Evolutionary conservation across 345 rosid genomes (phyloP), one percentile per base, ranked within the genome.

Genomic region (Diplotaxis tenuifolia): DNA sequence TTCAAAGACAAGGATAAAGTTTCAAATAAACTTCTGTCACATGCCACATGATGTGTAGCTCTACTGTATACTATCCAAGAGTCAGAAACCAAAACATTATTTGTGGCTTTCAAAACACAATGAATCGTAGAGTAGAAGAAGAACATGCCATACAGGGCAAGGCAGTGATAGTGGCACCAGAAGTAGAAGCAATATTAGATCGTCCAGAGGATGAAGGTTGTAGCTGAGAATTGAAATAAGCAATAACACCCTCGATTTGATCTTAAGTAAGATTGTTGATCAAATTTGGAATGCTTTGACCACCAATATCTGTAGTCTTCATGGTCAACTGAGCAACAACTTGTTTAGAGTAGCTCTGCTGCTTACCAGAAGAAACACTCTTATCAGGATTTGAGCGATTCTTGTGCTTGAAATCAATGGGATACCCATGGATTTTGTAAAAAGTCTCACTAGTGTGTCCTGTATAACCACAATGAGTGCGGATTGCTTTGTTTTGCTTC

Each of bases 301-400:
- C 15, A 40, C 15, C 15, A 11, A 14, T 40, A 11, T 11, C 6
- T 14, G 15, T n/a, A 14, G 7, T 0, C 5, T 1, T 0, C 15
- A 45, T 15, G 0, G 18, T 45, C 2, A 45, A 19, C 8, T 45
- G 50, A 45, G 50, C 50, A n/a, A 14, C 19, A 0, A 45, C 16
- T 0, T 18, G n/a, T n/a, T n/a, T n/a, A n/a, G n/a, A n/a, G n/a
- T n/a, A n/a, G n/a, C n/a, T n/a, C n/a, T n/a, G n/a, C n/a, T n/a
- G n/a, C n/a, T n/a, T n/a, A n/a, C n/a, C n/a, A n/a, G n/a, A n/a
- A n/a, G n/a, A n/a, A n/a, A n/a, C n/a, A n/a, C n/a, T n/a, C n/a
- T n/a, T n/a, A n/a, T n/a, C n/a, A 25, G 27, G 4, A 2, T 36
- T 9, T 0, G 2, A 9, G 42, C 0, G 0, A 0, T 4, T 0